Evolutionary conservation across 495 filamentous ascomycete species (phyloP).

Genomic region (Penicillium coprophilum): DNA sequence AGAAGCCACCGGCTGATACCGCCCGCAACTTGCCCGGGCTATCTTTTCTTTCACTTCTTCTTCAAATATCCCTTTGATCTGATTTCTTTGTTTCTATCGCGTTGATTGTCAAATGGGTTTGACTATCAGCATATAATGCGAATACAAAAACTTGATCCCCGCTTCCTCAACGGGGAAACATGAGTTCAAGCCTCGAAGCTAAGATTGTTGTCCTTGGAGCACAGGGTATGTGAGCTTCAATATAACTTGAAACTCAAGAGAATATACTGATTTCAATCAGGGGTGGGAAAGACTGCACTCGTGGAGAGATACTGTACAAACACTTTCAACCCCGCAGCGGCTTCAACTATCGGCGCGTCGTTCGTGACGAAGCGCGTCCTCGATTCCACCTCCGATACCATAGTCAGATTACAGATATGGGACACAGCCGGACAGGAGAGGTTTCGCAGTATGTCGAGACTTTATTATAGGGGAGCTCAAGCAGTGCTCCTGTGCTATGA

Average conservation of each 20-base stretch:
- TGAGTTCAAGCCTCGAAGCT: conserved; percentile 79
- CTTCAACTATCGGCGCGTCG: conserved; percentile 87
- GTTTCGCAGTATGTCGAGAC: conserved; percentile 85
- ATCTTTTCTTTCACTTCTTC: conserved; percentile 1
- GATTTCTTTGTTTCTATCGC: background rate
- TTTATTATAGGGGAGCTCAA: conserved; percentile 95
- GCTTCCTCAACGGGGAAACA: conserved; percentile 39
- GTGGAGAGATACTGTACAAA: conserved; percentile 84
- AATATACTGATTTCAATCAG: conserved; percentile 34
- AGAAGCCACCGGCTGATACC: conserved; percentile 16
- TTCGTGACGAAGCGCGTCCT: conserved; percentile 92
- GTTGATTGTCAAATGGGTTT: background rate
- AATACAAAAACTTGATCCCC: conserved; percentile 30
- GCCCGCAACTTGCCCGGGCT: conserved; percentile 2
- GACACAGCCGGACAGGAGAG: conserved; percentile 95
- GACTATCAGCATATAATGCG: conserved; percentile 28
- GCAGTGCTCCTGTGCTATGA: conserved; percentile 94
- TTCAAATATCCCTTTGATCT: conserved; percentile 5
- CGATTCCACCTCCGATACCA: conserved; percentile 75
- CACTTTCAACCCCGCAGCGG: conserved; percentile 66
- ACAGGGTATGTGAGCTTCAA: conserved; percentile 62
- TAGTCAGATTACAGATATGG: conserved; percentile 87
- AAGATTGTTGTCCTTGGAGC: conserved; percentile 90
- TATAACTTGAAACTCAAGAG: too few species aligned
- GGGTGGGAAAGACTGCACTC: conserved; percentile 93